These are phyloP conservation scores for Fusarium sacchari DNA, from an alignment of 2,329 filamentous ascomycete species.

Conservation along the genomic window DNA sequence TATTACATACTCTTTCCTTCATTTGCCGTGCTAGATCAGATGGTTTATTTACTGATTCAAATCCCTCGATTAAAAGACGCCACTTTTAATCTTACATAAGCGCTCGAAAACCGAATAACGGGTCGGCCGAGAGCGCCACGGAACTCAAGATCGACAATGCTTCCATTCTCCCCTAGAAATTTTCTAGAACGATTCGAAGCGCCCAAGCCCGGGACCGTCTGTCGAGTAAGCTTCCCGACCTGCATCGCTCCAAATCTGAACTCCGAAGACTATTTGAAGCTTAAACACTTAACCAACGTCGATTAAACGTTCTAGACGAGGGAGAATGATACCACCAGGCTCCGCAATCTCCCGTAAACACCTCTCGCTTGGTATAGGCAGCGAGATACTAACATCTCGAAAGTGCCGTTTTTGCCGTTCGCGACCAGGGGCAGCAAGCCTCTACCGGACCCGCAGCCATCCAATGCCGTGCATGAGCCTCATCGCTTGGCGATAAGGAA, in stretches of 20 bases:
- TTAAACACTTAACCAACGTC: not conserved
- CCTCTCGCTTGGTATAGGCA: not conserved
- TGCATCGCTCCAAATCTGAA: not conserved
- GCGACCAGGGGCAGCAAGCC: not conserved
- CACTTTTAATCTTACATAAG: not conserved
- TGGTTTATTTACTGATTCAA: not conserved
- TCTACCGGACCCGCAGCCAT: not conserved
- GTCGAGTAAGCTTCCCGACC: not conserved
- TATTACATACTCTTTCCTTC: not conserved
- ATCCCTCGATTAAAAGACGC: not conserved
- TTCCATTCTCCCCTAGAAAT: constrained; percentile 2
- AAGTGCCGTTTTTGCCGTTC: not conserved
- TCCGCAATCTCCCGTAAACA: not conserved
- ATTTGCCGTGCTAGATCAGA: not conserved
- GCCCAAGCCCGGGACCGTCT: not conserved
- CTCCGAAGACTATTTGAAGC: not conserved
- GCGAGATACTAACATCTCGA: not conserved
- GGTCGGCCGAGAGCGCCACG: not conserved
- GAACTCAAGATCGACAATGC: not conserved
- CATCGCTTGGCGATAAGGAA: not conserved
- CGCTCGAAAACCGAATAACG: not conserved
- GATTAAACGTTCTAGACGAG: not conserved
- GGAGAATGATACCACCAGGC: not conserved
- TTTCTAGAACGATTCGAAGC: constrained; percentile 3
- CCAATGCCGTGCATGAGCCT: constrained; percentile 11